phyloP scores from a whole-genome alignment of 2,329 filamentous ascomycete species.

The Pseudocercospora cruenta region DNA sequence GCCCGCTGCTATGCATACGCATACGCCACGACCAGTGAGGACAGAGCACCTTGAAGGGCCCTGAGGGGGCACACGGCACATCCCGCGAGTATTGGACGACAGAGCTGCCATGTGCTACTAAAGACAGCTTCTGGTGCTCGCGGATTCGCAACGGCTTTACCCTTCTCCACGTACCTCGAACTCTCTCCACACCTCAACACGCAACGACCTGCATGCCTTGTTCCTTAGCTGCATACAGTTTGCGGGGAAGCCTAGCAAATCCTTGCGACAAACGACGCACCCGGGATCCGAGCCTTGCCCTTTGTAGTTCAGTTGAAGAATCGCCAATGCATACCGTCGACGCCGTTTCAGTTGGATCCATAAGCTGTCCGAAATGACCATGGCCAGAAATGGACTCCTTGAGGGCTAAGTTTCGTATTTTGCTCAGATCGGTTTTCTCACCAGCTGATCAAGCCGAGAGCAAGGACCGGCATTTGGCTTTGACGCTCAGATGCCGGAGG shows the following conservation, averaged over 20 bases:
- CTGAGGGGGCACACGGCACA: neutral
- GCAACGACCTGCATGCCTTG: constrained; percentile 3
- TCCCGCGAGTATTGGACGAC: constrained; percentile 8
- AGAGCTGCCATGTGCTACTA: constrained; percentile 10
- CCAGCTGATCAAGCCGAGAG: neutral
- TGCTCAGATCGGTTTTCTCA: neutral
- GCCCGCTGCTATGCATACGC: neutral
- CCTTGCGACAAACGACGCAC: constrained; percentile 1
- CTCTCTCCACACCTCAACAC: constrained; percentile 18
- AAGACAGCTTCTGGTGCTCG: neutral
- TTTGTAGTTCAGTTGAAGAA: neutral
- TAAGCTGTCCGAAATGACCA: no score
- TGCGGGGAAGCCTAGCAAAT: constrained; percentile 22
- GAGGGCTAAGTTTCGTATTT: neutral
- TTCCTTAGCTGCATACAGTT: neutral
- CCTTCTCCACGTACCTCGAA: constrained; percentile 17
- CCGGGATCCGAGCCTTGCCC: constrained; percentile 14
- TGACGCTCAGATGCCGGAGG: neutral
- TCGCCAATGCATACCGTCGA: neutral
- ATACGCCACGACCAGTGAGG: neutral
- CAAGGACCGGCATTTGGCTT: neutral
- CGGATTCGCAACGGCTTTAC: constrained; percentile 7
- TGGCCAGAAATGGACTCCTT: neutral
- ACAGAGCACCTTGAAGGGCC: neutral
- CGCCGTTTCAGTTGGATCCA: neutral